Evolutionary conservation across 108 stramenopile species (phyloP).

Genomic region (Cyclotella kingstonii): DNA sequence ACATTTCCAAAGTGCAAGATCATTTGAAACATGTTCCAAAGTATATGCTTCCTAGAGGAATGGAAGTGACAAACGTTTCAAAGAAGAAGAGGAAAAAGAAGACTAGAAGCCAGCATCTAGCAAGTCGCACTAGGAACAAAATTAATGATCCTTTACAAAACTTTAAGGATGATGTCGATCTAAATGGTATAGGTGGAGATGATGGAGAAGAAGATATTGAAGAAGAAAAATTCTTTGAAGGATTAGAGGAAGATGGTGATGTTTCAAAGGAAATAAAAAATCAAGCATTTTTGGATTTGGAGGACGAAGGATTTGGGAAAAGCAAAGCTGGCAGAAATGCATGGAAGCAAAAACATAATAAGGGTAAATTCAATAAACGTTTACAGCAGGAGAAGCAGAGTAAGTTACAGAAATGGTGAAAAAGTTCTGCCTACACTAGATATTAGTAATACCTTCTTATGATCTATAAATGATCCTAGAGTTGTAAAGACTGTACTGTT

Average conservation of each 20-base stretch:
- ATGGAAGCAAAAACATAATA: slow-evolving; percentile 93
- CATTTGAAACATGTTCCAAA: slow-evolving; percentile 92
- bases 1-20: slow-evolving; percentile 78
- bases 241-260: slow-evolving; percentile 49
- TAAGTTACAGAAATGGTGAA: slow-evolving; percentile 41
- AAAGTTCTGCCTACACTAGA: too few species aligned
- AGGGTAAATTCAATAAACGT: slow-evolving; percentile 80
- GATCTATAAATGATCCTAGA: too few species aligned
- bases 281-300: slow-evolving; percentile 58
- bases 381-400: slow-evolving; percentile 29
- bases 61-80: slow-evolving; percentile 83
- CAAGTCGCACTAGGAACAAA: slow-evolving; percentile 41
- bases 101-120: slow-evolving; percentile 43
- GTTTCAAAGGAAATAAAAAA: slow-evolving; percentile 52
- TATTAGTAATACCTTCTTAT: too few species aligned
- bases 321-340: slow-evolving; percentile 84
- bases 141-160: slow-evolving; percentile 91
- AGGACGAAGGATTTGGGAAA: slow-evolving; percentile 71
- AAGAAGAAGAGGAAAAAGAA: slow-evolving; percentile 80
- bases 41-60: slow-evolving; percentile 91
- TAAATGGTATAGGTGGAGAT: slow-evolving; percentile 54
- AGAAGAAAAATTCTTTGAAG: slow-evolving; percentile 55
- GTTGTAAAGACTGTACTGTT: too few species aligned
- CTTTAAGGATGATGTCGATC: slow-evolving; percentile 72
- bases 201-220: slow-evolving; percentile 24